Base-by-base conservation (phyloP, 352 stramenopile species). In the Pythium rhizo-oryzae region DNA sequence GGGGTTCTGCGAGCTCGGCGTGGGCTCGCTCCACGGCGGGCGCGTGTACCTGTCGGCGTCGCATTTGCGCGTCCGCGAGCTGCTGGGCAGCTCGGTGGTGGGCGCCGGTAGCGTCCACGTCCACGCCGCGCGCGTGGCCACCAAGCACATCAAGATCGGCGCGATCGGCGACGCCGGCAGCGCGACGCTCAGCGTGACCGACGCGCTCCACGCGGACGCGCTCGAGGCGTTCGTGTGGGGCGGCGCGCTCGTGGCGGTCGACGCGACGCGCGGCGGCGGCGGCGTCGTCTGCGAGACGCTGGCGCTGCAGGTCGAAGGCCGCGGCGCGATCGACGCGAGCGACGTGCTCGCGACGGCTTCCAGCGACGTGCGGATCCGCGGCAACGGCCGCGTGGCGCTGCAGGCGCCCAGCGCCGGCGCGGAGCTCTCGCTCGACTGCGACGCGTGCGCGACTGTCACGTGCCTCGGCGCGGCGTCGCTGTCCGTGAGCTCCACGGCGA, bases 151-250 rank as follows among this genome's bases (percentile, higher is more conserved):
- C 16, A 59, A 59, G 30, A n/a, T 59, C 30, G 52, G 52, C 33
- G 33, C 52, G 30, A 59, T 59, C 52, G 52, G 33, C 30, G 52
- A 44, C 30, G 30, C 11, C n/a, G 52, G 52, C 52, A 25, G 52
- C 52, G 33, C 23, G 25, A 44, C 13, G 19, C 11, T 59, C 16
- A 30, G 33, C 33, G 16, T 23, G 9, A 25, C 12, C n/a, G 35
- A 44, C 28, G 18, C 15, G 16, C n/a, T 59, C 12, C 4, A 25
- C 4, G 28, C 52, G 5, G 6, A 25, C 30, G 52, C 39, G 23
- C 49, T 43, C 13, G 33, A 59, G 52, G 52, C 52, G 0, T 59
- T 33, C 4, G 52, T 43, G 33, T 59, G 52, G 52, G 52, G 52
- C 13, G 18, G 25, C 25, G 52, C 28, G 13, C 41, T 19, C 5